Conservation (phyloP, 345 rosid species). For the Triadica sebifera region DNA sequence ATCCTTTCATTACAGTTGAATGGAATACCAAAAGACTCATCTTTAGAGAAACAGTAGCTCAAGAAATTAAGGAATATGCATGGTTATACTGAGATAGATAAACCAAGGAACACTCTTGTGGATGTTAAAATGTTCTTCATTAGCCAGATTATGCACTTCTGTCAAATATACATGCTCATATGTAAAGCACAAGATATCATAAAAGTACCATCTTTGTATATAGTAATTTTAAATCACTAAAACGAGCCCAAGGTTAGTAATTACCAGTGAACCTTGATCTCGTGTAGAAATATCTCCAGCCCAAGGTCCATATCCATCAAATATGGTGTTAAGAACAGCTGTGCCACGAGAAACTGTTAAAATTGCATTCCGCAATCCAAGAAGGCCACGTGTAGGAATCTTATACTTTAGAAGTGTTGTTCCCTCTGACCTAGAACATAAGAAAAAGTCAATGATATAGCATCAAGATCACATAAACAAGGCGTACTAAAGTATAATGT, state of each 20-base stretch:
- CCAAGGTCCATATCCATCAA: constrained; percentile 90
- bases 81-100: not conserved
- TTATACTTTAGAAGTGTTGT: constrained; percentile 72
- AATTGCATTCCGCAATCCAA: constrained; percentile 93
- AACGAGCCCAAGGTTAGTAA: constrained; percentile 21
- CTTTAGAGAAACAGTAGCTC: too few species aligned
- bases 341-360: constrained; percentile 98
- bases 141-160: not conserved
- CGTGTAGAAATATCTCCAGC: constrained; percentile 86
- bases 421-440: constrained; percentile 69
- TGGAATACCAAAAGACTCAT: not conserved
- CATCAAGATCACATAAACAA: not conserved
- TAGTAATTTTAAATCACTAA: not conserved
- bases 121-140: not conserved
- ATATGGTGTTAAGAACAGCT: constrained; percentile 83
- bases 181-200: not conserved
- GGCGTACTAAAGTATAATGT: not conserved
- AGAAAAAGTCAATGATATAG: constrained; percentile 8
- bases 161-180: not conserved
- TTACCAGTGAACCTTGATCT: constrained; percentile 94
- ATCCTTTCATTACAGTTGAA: not conserved
- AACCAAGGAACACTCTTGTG: not conserved
- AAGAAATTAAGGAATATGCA: not conserved
- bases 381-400: constrained; percentile 97
- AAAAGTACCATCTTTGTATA: not conserved